phyloP scores from a whole-genome alignment of 106 monocot genomes.

The Dendrobium catenatum region DNA sequence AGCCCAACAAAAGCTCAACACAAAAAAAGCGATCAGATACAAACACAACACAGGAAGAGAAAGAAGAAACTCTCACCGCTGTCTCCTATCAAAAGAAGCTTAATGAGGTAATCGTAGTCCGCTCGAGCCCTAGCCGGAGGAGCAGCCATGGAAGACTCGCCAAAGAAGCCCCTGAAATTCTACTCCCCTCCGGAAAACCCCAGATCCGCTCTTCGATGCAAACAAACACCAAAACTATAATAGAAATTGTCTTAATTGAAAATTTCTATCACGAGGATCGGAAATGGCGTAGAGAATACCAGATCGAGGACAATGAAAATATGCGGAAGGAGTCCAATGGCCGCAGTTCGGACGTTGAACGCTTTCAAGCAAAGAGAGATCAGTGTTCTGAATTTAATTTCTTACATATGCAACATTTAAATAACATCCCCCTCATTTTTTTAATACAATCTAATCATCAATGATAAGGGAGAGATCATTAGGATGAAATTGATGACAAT shows the following conservation, averaged over 20 bases:
- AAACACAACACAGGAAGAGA: neutral
- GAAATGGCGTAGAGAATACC: neutral
- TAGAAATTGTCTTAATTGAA: neutral
- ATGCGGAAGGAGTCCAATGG: neutral
- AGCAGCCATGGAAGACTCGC: slow-evolving; percentile 48
- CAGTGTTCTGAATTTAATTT: neutral
- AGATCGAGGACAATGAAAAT: neutral
- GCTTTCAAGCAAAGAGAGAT: neutral
- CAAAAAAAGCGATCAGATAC: too few species aligned
- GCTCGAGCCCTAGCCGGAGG: slow-evolving; percentile 80
- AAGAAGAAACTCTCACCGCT: slow-evolving; percentile 32
- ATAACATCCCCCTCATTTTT: too few species aligned
- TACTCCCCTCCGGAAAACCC: neutral
- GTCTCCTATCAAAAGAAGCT: slow-evolving; percentile 64
- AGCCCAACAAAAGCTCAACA: too few species aligned
- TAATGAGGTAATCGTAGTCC: slow-evolving; percentile 89
- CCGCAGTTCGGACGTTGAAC: neutral
- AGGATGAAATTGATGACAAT: too few species aligned
- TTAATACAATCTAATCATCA: too few species aligned
- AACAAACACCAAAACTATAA: neutral
- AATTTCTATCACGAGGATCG: neutral
- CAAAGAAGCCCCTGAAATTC: neutral
- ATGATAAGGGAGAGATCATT: too few species aligned
- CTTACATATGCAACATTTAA: neutral
- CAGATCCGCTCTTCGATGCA: neutral